Conservation (phyloP, 148 eudicot species). For the Rhododendron ovatum region DNA sequence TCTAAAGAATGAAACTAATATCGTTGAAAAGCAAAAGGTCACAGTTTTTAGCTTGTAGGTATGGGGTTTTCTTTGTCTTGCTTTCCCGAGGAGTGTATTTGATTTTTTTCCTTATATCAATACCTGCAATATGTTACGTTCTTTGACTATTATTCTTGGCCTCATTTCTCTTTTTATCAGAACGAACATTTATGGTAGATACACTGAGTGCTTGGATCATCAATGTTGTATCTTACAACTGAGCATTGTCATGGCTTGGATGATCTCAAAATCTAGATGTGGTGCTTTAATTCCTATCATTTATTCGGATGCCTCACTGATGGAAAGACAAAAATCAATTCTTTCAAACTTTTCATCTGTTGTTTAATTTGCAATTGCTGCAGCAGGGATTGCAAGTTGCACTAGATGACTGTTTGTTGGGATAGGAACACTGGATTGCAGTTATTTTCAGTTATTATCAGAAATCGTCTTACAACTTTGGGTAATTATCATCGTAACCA, state of each 20-base stretch:
- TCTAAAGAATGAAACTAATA: not conserved
- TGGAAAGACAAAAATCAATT: not conserved
- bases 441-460: not conserved
- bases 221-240: not conserved
- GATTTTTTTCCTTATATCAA: not conserved
- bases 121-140: not conserved
- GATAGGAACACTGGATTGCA: not conserved
- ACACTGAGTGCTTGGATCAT: not conserved
- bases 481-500: too few species aligned
- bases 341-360: not conserved
- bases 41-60: not conserved
- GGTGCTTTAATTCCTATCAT: not conserved
- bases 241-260: not conserved
- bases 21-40: not conserved
- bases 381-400: not conserved
- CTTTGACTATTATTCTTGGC: not conserved
- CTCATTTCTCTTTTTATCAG: not conserved
- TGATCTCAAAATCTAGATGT: not conserved
- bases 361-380: not conserved
- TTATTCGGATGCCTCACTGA: not conserved
- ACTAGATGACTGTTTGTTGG: not conserved
- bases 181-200: not conserved
- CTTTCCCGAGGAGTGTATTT: not conserved
- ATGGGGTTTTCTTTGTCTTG: not conserved
- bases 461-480: not conserved